A percentile compares a stretch with the other conserved stretches of the same genome.
These are phyloP conservation scores for Cyberlindnera americana DNA, from an alignment of 805 yeast genomes.

Conservation along the genomic window DNA sequence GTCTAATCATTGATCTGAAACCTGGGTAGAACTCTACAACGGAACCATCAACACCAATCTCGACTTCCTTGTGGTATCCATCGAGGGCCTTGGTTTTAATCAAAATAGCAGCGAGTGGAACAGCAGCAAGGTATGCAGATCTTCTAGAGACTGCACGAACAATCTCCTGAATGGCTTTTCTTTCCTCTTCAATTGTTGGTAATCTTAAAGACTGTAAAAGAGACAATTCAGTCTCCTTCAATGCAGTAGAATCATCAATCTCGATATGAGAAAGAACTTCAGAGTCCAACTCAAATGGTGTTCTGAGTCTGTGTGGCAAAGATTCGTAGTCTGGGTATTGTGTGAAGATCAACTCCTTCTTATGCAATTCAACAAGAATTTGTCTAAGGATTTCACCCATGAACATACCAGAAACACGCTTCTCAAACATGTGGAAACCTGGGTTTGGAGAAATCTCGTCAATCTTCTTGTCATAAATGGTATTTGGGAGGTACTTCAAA, in stretches of 20 bases:
- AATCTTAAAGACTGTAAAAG: conserved; percentile 64
- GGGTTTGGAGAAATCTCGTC: conserved; percentile 75
- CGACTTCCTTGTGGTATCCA: conserved; percentile 68
- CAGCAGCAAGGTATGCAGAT: conserved; percentile 86
- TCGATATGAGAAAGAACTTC: conserved; percentile 85
- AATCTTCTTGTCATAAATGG: conserved; percentile 69
- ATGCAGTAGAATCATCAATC: conserved; percentile 73
- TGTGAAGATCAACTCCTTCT: conserved; percentile 52
- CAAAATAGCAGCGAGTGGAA: conserved; percentile 82
- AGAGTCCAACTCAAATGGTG: conserved; percentile 75
- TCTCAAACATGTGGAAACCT: conserved; percentile 89
- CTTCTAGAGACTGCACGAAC: conserved; percentile 81
- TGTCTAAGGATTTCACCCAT: conserved; percentile 86
- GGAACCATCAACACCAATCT: conserved; percentile 94
- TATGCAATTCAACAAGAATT: conserved; percentile 63
- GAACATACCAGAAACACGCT: conserved; percentile 89
- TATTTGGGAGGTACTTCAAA: conserved; percentile 67
- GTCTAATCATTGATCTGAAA: conserved; percentile 73
- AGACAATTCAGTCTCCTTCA: conserved; percentile 66
- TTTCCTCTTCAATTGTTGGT: conserved; percentile 68
- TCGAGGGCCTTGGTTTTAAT: conserved; percentile 62
- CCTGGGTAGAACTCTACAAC: conserved; percentile 93
- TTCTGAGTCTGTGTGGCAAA: conserved; percentile 57
- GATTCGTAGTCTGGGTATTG: conserved; percentile 42
- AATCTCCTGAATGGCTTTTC: conserved; percentile 65